phyloP scores from a whole-genome alignment of 2,329 filamentous ascomycete genomes.

The Alternaria arbusti region DNA sequence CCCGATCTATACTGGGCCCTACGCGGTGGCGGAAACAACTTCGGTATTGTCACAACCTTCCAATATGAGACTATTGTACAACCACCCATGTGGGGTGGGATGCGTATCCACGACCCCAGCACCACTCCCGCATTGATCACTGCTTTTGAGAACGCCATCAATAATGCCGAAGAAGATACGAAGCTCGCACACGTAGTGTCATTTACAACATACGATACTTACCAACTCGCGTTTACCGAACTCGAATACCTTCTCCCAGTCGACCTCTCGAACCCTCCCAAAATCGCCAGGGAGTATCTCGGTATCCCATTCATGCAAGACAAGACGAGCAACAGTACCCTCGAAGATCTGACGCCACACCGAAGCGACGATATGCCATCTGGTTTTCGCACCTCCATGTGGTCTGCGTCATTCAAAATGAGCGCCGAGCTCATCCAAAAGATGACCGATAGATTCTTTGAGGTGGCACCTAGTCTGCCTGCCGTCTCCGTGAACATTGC shows the following conservation, averaged over 20 bases:
- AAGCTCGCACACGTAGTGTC: neutral
- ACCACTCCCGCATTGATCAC: neutral
- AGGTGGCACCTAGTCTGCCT: neutral
- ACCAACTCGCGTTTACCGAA: neutral
- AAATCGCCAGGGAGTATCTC: neutral
- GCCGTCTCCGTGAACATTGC: neutral
- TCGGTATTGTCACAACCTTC: neutral
- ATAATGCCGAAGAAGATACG: neutral
- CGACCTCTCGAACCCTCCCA: neutral
- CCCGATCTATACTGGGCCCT: slow-evolving; percentile 3
- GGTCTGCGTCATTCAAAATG: neutral
- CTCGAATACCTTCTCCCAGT: neutral
- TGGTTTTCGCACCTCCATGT: neutral
- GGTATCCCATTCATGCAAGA: neutral
- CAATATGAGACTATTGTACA: neutral
- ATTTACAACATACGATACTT: neutral
- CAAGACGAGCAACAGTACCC: neutral
- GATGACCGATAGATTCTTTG: neutral
- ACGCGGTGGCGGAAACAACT: slow-evolving; percentile 2
- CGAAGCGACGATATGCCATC: neutral
- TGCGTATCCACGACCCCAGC: neutral
- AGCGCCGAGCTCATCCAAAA: neutral
- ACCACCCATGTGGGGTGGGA: neutral
- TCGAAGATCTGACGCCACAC: neutral
- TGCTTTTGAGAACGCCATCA: neutral